Base-by-base conservation (phyloP, 73 alveolate species). In the Diophrys appendiculata region DNA sequence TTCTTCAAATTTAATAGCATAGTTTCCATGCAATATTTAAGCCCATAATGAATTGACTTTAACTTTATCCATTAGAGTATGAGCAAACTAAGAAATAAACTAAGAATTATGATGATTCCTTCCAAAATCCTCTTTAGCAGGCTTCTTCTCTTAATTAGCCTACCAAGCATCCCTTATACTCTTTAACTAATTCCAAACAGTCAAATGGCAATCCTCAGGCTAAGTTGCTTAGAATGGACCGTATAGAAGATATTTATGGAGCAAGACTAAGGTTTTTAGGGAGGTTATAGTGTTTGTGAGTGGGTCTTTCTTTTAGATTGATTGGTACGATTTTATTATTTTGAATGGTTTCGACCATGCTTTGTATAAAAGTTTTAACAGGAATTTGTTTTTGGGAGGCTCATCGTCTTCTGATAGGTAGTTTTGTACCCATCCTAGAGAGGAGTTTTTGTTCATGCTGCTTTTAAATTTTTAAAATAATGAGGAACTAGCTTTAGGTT, bases 321-420 rank as follows among this genome's bases (percentile, higher is more conserved):
- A 5, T 18, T 43, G 26, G 26, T 43, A 43, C 24, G 53, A 43
- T 29, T 72, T 72, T 1, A 52, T 8, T 22, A 72, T 72, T 52
- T 72, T 72, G 24, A 32, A 60, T 34, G 69, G 69, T 52, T 72
- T 72, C 29, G 30, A 43, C 68, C 81, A 72, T 14, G 81, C 81
- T 43, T 72, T 72, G 52, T 32, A 29, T 24, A 72, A 23, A 22
- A 72, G 43, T 26, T 72, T 72, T 29, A 55, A 23, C 11, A 72
- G 5, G 29, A n/a, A 72, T 43, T 72, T 60, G 52, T 32, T 72
- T 13, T 34, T 33, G 0, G 81, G 81, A 24, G 81, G 72, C 5
- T 43, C 18, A 5, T 43, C 60, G 18, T 43, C 60, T 5, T 43
- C 60, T 43, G 18, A 11, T 43, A 18, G 5, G 60, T 11, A 43